Evolutionary conservation across 768 basidiomycete species (phyloP), one percentile per base, ranked within the genome.

Genomic region (Lentinula sp.): DNA sequence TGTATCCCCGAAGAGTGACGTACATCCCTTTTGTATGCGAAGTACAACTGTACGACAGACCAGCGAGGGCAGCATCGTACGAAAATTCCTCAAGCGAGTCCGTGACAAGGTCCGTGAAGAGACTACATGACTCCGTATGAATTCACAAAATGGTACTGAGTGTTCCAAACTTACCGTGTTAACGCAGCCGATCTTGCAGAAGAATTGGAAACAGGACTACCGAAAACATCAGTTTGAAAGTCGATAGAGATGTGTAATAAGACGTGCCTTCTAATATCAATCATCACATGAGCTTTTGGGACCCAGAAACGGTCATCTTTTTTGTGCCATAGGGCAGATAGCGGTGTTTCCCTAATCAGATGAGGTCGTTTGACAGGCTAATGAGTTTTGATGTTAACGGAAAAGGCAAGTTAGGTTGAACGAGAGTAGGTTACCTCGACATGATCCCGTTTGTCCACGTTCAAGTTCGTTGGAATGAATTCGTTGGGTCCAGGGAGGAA

Each of bases 261-360:
- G 42, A 67, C 74, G 21, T 69, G 89, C 91, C 84, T 91, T 66
- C 88, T 82, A 49, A 95, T 76, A 65, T 91, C 84, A 58, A 98
- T 79, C 60, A 88, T 75, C 21, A 89, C 81, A 63, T 84, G 81
- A 2, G 94, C 93, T 69, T 91, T 93, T 0, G 97, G 97, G 9
- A 96, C 85, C 90, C 93, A 96, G 77, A 97, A 99, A 62, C 80
- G 83, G 71, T 99, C 96, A 70, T 99, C 97, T 70, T 95, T 95
- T 78, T 99, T 99, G 75, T 95, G 85, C 95, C 96, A 99, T 3
- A 98, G 75, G 11, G 86, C 81, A 4, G 88, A 89, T 31, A 88
- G 66, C 0, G 83, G 75, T 0, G 86, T 90, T 71, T 95, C 83
- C 35, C 84, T 77, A 59, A 98, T 82, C 62, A 95, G 81, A 62